Percentiles rank a stretch among this genome's conserved stretches.
These are phyloP conservation scores for Kwoniella sp. DNA, from an alignment of 768 basidiomycete genomes.

Conservation along the genomic window DNA sequence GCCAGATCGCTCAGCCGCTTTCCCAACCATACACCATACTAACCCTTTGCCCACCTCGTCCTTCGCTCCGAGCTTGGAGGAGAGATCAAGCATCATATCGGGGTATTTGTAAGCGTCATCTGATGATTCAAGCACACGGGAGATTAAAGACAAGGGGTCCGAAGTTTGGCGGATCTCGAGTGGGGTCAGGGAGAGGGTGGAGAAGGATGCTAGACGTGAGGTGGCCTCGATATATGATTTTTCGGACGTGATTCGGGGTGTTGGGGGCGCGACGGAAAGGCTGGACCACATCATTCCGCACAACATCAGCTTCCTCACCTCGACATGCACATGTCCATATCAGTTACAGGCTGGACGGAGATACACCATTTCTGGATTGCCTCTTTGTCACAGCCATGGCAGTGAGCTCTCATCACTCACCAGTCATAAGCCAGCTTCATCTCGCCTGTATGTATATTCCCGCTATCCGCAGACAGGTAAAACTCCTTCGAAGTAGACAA, in stretches of 20 bases:
- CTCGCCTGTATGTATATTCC: slow-evolving; percentile 87
- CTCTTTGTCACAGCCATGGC: too few relatives aligned
- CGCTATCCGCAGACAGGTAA: slow-evolving; percentile 90
- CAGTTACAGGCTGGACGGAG: too few relatives aligned
- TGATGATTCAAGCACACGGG: slow-evolving; percentile 79
- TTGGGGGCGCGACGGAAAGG: slow-evolving; percentile 70
- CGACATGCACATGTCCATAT: too few relatives aligned
- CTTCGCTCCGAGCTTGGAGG: slow-evolving; percentile 79
- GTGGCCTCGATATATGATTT: slow-evolving; percentile 97
- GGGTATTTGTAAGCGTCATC: slow-evolving; percentile 87
- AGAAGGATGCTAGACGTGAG: slow-evolving; percentile 91
- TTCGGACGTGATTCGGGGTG: slow-evolving; percentile 68
- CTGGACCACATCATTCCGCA: too few relatives aligned
- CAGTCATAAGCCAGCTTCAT: slow-evolving; percentile 98
- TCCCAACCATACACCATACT: slow-evolving; percentile 84
- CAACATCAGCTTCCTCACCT: too few relatives aligned
- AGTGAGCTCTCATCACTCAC: too few relatives aligned
- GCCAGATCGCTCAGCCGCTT: slow-evolving; percentile 77
- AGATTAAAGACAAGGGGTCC: slow-evolving; percentile 82
- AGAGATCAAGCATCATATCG: slow-evolving; percentile 86
- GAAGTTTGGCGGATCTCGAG: slow-evolving; percentile 90
- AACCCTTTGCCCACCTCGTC: slow-evolving; percentile 62
- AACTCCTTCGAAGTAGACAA: slow-evolving; percentile 80
- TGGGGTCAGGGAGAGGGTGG: slow-evolving; percentile 67
- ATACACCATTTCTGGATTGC: not conserved